Base-by-base conservation (phyloP, 768 basidiomycete genomes). In the Leucosporidium creatinivorum region DNA sequence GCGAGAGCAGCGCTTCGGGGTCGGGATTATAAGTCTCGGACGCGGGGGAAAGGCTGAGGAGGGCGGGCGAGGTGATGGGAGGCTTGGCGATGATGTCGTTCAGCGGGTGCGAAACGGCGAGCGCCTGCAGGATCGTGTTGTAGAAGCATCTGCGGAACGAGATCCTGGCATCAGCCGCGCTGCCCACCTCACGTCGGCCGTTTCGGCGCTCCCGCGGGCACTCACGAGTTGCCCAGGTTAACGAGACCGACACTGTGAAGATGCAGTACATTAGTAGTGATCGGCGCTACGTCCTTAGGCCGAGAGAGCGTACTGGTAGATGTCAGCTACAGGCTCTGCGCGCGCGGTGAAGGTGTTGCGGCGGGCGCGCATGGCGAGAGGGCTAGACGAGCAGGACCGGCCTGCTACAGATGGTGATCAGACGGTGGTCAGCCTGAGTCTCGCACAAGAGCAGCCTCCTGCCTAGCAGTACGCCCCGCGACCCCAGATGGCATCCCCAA, bases 51-150 rank as follows among this genome's bases (percentile, higher is more conserved):
- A 25, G 79, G 81, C 1, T 87, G 88, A 4, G 89, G 86, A 74
- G 89, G 82, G 67, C 89, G 77, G 87, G 89, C 73, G 66, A 65
- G 48, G 62, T 69, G 28, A 58, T 30, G 23, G 69, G 58, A n/a
- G 52, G 66, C 39, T 62, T 60, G 31, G 30, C 15, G 47, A 73
- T 67, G 63, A 73, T 68, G 18, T 71, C 75, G 58, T 69, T 73
- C 33, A 74, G 65, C 30, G 77, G 74, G 26, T 68, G 62, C 7
- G 73, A 73, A 23, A 77, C 75, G 57, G 76, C 75, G 31, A 85
- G 86, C 72, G 79, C 87, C 89, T 97, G 93, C 33, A 97, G 80
- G 36, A 92, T 90, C 39, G 91, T 92, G 79, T 94, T 97, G 87
- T 93, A 90, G 79, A 93, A 97, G 79, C 93, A 97, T 0, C 92